phyloP scores from a whole-genome alignment of 352 stramenopile genomes.

The Pythium graminicola region DNA sequence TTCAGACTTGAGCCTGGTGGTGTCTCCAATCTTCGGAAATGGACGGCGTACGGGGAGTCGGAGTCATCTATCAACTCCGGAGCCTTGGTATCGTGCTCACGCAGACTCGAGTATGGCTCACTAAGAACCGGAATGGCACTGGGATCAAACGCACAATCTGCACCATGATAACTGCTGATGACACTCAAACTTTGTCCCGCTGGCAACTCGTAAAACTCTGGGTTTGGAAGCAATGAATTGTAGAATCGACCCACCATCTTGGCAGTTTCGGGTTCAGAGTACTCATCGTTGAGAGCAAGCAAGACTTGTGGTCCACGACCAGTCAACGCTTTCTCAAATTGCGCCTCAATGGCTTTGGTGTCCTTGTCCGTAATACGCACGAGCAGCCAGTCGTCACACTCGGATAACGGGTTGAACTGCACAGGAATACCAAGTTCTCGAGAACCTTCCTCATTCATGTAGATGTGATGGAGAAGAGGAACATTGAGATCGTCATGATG shows the following conservation, averaged over 20 bases:
- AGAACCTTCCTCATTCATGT: conserved; percentile 77
- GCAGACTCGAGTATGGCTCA: conserved; percentile 18
- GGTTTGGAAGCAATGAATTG: conserved; percentile 43
- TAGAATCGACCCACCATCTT: conserved; percentile 57
- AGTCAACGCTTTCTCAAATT: conserved; percentile 36
- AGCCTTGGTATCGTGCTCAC: conserved; percentile 9
- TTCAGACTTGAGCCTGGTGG: not conserved
- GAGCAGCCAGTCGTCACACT: conserved; percentile 79
- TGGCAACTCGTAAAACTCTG: conserved; percentile 53
- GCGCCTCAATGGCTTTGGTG: conserved; percentile 22
- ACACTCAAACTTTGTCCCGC: conserved; percentile 35
- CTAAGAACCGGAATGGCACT: conserved; percentile 32
- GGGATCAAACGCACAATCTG: conserved; percentile 51
- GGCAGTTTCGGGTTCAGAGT: conserved; percentile 41
- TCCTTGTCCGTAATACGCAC: conserved; percentile 59
- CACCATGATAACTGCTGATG: conserved; percentile 73
- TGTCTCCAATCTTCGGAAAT: conserved; percentile 14
- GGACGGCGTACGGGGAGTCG: conserved; percentile 19
- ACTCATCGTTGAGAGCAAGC: conserved; percentile 80
- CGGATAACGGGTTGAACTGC: conserved; percentile 57
- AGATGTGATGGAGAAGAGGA: conserved; percentile 77
- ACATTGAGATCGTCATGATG: conserved; percentile 73
- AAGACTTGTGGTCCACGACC: conserved; percentile 51
- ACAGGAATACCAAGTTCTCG: conserved; percentile 48
- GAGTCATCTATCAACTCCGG: not conserved